Evolutionary conservation across 1,139 yeast genomes (phyloP).

Genomic region (Debaryomycetaceae sp.): DNA sequence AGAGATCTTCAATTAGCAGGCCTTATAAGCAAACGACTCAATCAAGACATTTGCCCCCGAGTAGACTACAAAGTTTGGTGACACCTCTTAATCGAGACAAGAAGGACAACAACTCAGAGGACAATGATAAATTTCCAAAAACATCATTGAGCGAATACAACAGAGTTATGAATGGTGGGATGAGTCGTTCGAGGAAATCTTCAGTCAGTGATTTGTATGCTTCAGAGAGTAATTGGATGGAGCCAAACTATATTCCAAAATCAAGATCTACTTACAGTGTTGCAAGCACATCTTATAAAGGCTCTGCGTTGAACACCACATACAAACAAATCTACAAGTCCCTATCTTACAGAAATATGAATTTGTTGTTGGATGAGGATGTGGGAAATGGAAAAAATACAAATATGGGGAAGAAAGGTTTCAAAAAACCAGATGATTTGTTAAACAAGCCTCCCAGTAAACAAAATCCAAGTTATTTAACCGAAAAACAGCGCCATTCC

Average conservation of each 20-base stretch:
- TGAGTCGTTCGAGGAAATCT: constrained; percentile 30
- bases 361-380: not conserved
- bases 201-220: constrained; percentile 42
- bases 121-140: constrained; percentile 28
- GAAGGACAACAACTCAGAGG: constrained; percentile 6
- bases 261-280: constrained; percentile 31
- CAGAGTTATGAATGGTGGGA: constrained; percentile 18
- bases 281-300: constrained; percentile 12
- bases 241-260: constrained; percentile 24
- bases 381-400: not conserved
- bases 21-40: constrained; percentile 8
- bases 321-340: constrained; percentile 36
- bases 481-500: not conserved
- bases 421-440: not conserved
- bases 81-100: constrained; percentile 2
- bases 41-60: constrained; percentile 24
- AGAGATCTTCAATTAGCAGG: constrained; percentile 13
- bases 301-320: constrained; percentile 24
- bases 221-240: constrained; percentile 46
- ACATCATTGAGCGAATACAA: constrained; percentile 39
- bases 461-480: not conserved
- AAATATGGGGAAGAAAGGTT: not conserved
- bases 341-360: constrained; percentile 31
- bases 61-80: constrained; percentile 26
- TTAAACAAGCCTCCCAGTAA: not conserved